A percentile compares a stretch with the other conserved stretches of the same genome.
Evolutionary conservation across 495 filamentous ascomycete genomes (phyloP).

Genomic region (Delitschia confertaspora): DNA sequence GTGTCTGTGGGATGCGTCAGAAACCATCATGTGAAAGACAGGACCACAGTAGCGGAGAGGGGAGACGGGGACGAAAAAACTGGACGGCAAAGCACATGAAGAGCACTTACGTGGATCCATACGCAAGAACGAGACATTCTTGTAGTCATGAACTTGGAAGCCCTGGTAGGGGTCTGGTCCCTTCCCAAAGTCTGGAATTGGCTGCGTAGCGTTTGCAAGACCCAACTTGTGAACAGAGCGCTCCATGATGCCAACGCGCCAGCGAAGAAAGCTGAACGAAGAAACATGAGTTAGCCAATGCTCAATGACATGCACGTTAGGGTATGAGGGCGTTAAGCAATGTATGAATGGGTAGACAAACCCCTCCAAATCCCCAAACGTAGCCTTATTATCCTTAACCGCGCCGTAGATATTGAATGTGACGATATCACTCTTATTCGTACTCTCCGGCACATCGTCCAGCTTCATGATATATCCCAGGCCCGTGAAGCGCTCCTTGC

Average conservation of each 20-base stretch:
- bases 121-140: slow-evolving; percentile 70
- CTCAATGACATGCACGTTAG: no score
- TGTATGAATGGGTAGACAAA: slow-evolving; percentile 45
- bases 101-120: slow-evolving; percentile 45
- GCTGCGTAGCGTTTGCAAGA: slow-evolving; percentile 52
- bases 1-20: slow-evolving; percentile 33
- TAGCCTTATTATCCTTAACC: slow-evolving; percentile 57
- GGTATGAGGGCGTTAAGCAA: not conserved
- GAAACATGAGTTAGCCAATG: no score
- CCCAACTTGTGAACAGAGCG: slow-evolving; percentile 60
- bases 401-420: slow-evolving; percentile 86
- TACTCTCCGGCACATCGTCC: slow-evolving; percentile 33
- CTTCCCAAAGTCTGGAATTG: slow-evolving; percentile 60
- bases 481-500: slow-evolving; percentile 47
- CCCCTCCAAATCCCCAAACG: slow-evolving; percentile 72
- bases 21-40: no score
- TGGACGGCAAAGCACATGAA: no score
- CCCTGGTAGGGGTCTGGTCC: slow-evolving; percentile 72
- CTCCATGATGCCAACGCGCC: slow-evolving; percentile 84
- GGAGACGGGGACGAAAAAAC: not conserved
- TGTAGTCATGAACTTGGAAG: slow-evolving; percentile 85
- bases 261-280: slow-evolving; percentile 66
- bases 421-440: slow-evolving; percentile 39
- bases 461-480: slow-evolving; percentile 48
- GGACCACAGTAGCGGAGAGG: not conserved